These are phyloP conservation scores for Cairneyella variabilis DNA, from an alignment of 495 filamentous ascomycete species.

Conservation along the genomic window DNA sequence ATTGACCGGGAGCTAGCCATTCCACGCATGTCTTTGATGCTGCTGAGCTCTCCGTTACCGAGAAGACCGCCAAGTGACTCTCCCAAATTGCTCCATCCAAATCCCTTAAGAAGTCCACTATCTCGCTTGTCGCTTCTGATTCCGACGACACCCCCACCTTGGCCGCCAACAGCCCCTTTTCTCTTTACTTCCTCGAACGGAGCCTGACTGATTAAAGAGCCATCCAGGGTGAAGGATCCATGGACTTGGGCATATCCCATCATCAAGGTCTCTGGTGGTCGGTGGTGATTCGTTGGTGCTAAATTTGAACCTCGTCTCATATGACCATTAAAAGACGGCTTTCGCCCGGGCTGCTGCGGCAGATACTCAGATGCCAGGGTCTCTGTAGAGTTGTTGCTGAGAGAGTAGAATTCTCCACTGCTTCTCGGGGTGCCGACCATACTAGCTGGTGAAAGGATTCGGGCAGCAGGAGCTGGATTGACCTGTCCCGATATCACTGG, in stretches of 20 bases:
- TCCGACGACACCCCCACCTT: slow-evolving; percentile 79
- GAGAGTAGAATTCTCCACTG: slow-evolving; percentile 90
- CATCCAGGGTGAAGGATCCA: slow-evolving; percentile 87
- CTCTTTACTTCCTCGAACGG: slow-evolving; percentile 95
- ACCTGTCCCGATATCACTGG: slow-evolving; percentile 50
- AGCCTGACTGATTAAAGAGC: slow-evolving; percentile 81
- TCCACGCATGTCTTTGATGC: slow-evolving; percentile 89
- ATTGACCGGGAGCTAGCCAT: slow-evolving; percentile 75
- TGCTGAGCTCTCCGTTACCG: slow-evolving; percentile 81
- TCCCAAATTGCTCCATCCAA: slow-evolving; percentile 86
- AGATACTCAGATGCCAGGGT: slow-evolving; percentile 91
- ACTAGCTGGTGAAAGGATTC: slow-evolving; percentile 71
- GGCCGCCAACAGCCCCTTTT: slow-evolving; percentile 84
- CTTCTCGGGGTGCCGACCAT: slow-evolving; percentile 70
- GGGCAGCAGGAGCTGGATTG: slow-evolving; percentile 36
- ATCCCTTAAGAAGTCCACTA: slow-evolving; percentile 74
- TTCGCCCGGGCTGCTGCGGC: slow-evolving; percentile 53
- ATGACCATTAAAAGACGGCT: slow-evolving; percentile 49
- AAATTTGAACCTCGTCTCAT: slow-evolving; percentile 59
- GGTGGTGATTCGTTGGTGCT: slow-evolving; percentile 38
- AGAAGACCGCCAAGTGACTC: slow-evolving; percentile 84
- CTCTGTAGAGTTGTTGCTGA: slow-evolving; percentile 91
- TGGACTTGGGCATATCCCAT: slow-evolving; percentile 98
- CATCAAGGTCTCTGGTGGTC: slow-evolving; percentile 73
- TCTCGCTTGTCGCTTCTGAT: slow-evolving; percentile 71